These are phyloP conservation scores for Starmerella asiatica DNA, from an alignment of 805 yeast genomes.

Conservation along the genomic window DNA sequence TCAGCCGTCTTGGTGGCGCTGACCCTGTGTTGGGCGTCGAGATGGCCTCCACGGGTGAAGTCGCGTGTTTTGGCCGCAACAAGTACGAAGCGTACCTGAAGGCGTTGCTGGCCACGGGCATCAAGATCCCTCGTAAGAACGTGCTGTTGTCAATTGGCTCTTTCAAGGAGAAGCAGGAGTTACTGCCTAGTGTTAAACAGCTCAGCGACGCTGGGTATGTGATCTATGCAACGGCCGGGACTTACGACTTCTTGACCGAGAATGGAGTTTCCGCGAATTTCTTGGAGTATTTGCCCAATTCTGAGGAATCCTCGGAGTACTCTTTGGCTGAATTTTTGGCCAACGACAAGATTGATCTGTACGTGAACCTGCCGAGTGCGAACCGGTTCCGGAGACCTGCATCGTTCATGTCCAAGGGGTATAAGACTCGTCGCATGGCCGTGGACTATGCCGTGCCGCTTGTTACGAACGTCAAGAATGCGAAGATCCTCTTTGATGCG, in stretches of 20 bases:
- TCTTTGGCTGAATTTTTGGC: slow-evolving; percentile 94
- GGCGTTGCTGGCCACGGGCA: slow-evolving; percentile 88
- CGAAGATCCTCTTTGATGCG: slow-evolving; percentile 90
- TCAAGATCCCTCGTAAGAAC: slow-evolving; percentile 88
- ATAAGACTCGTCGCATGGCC: slow-evolving; percentile 98
- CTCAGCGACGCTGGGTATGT: slow-evolving; percentile 74
- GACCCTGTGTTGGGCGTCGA: slow-evolving; percentile 97
- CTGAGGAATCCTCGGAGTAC: slow-evolving; percentile 59
- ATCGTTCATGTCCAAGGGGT: slow-evolving; percentile 92
- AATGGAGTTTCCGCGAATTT: slow-evolving; percentile 90
- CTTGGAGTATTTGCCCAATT: slow-evolving; percentile 71
- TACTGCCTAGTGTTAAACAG: slow-evolving; percentile 73
- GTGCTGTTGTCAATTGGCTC: slow-evolving; percentile 91
- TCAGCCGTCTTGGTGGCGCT: slow-evolving; percentile 93
- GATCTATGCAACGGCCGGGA: slow-evolving; percentile 95
- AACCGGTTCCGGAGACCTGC: slow-evolving; percentile 99
- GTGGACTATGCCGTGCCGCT: slow-evolving; percentile 96
- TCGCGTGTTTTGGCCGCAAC: slow-evolving; percentile 90
- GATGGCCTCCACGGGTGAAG: slow-evolving; percentile 99
- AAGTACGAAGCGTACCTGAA: slow-evolving; percentile 96
- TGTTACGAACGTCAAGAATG: slow-evolving; percentile 95
- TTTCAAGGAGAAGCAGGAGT: slow-evolving; percentile 86
- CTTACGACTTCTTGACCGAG: slow-evolving; percentile 95
- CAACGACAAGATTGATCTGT: slow-evolving; percentile 87
- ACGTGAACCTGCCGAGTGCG: slow-evolving; percentile 91